Evolutionary conservation across 192 early-diverging fungal genomes (phyloP), one percentile per base, ranked within the genome.

Genomic region (Umbelopsis isabellina): DNA sequence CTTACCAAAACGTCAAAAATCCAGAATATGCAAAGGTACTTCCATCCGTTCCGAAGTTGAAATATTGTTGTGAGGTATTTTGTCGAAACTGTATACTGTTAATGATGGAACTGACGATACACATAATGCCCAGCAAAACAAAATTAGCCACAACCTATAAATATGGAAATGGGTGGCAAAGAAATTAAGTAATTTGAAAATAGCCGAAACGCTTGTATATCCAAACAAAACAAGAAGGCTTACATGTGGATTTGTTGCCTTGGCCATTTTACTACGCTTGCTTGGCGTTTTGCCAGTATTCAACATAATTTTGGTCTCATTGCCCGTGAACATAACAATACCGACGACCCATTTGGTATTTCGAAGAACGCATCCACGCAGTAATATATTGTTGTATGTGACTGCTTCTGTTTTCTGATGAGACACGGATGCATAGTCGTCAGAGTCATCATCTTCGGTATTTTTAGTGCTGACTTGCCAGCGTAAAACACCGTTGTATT

Each of bases 271-370:
- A 78, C 91, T 93, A 37, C 94, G 91, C 78, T 98, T 99, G 47
- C 89, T 92, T 12, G 96, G 96, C 1, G 96, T 97, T 51, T 86
- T 86, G 23, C 96, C 95, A 2, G 93, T 89, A 74, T 99, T 99
- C 67, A 97, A 79, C 91, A 97, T 94, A 52, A 99, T 94, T 79
- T 98, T 98, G 21, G 95, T 93, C n/a, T 99, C 97, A 68, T 85
- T 75, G 23, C 98, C 98, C 10, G 96, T 96, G 77, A 91, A 98
- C 18, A 96, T 76, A 0, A 89, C 94, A 48, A 95, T 81, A 15
- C 93, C 95, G 71, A 95, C 93, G 7, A 90, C 84, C 86, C 93
- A 97, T 65, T 87, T 73, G 3, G 98, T 99, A 83, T 99, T 98
- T 21, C 95, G 84, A 37, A 99, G 78, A 15, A 96, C 86, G 81